A percentile compares a stretch with the other conserved stretches of the same genome.
These are phyloP conservation scores for Leccinum aurantiacum DNA, from an alignment of 768 basidiomycete genomes.

Conservation along the genomic window DNA sequence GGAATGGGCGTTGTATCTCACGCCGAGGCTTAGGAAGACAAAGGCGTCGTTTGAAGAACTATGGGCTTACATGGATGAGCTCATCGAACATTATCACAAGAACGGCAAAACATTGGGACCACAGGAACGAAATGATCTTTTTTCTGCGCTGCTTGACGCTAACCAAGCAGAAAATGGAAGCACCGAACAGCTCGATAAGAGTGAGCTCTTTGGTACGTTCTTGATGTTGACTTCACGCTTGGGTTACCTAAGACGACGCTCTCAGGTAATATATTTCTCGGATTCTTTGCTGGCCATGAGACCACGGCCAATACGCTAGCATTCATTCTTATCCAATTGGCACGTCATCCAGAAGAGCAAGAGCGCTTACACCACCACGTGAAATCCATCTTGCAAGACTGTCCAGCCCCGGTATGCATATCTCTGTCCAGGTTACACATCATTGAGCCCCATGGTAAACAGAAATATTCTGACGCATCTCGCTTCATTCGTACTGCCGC, in stretches of 20 bases:
- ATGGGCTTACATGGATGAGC: background rate
- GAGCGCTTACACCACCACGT: background rate
- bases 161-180: background rate
- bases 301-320: background rate
- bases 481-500: background rate
- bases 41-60: background rate
- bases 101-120: background rate
- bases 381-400: background rate
- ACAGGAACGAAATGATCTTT: background rate
- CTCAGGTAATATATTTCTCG: background rate
- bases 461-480: background rate
- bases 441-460: background rate
- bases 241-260: background rate
- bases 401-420: background rate
- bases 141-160: background rate
- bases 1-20: background rate
- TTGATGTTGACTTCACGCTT: background rate
- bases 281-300: background rate
- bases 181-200: background rate
- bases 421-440: background rate
- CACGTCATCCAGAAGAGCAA: background rate
- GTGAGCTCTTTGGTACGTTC: background rate
- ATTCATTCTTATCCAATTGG: background rate
- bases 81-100: background rate
- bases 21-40: background rate